Conservation (phyloP, 2,329 filamentous ascomycete species). For the Phoma sp. region DNA sequence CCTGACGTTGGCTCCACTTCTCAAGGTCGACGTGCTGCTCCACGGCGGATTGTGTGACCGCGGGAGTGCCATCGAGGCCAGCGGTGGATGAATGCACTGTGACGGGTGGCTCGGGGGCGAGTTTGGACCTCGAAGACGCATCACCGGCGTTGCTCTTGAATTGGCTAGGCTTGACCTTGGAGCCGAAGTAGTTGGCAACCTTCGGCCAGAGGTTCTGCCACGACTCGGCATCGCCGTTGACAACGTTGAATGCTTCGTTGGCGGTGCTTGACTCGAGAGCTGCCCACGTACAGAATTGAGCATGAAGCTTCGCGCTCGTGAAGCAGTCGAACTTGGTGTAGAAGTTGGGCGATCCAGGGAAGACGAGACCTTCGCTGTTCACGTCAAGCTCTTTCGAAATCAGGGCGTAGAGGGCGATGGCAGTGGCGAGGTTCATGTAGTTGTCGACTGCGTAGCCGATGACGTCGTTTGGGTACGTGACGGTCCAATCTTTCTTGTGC, state of each 20-base stretch:
- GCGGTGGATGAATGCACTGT: constrained; percentile 21
- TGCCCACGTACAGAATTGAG: constrained; percentile 42
- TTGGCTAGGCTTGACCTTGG: constrained; percentile 40
- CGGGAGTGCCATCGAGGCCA: constrained; percentile 17
- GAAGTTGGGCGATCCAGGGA: constrained; percentile 37
- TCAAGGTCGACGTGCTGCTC: constrained; percentile 51
- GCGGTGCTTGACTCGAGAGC: constrained; percentile 41
- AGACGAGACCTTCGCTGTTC: constrained; percentile 21
- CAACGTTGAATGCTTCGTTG: constrained; percentile 53
- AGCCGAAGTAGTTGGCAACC: constrained; percentile 46
- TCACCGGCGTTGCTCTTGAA: constrained; percentile 11
- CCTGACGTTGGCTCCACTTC: constrained; percentile 50
- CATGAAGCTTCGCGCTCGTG: constrained; percentile 34
- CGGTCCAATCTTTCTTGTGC: constrained; percentile 50
- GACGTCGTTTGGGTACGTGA: constrained; percentile 56
- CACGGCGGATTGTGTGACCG: constrained; percentile 30
- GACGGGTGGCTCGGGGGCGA: constrained; percentile 34
- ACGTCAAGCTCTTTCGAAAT: constrained; percentile 38
- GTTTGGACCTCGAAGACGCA: neutral
- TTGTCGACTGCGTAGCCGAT: constrained; percentile 52
- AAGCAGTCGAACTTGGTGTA: constrained; percentile 42
- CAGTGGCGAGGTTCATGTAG: constrained; percentile 45
- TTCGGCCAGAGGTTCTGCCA: constrained; percentile 55
- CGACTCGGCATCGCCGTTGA: constrained; percentile 51
- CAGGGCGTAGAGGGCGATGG: constrained; percentile 38